These are phyloP conservation scores for Cerioporus squamosus DNA, from an alignment of 1,284 basidiomycete genomes.

Conservation along the genomic window DNA sequence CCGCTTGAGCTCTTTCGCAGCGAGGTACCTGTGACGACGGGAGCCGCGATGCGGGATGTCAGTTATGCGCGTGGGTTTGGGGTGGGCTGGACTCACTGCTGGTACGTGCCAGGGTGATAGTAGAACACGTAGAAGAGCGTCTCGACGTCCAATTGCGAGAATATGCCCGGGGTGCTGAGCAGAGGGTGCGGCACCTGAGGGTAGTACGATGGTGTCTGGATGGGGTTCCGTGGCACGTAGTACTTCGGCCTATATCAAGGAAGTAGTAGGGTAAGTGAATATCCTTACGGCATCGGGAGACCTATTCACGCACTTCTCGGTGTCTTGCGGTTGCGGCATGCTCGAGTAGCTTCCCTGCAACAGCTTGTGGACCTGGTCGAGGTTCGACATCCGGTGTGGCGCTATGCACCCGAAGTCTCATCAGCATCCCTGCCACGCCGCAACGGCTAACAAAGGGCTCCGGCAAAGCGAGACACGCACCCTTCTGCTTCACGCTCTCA, in stretches of 20 bases:
- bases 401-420: constrained; percentile 47
- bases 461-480: constrained; percentile 45
- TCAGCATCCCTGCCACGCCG: background rate
- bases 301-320: constrained; percentile 78
- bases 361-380: constrained; percentile 90
- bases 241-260: constrained; percentile 79
- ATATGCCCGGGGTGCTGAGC: constrained; percentile 86
- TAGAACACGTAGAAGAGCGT: constrained; percentile 99
- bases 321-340: constrained; percentile 92
- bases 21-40: constrained; percentile 72
- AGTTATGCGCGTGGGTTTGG: too few species aligned
- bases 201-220: constrained; percentile 93
- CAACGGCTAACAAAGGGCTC: background rate
- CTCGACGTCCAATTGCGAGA: constrained; percentile 94
- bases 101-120: constrained; percentile 96
- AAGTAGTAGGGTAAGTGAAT: background rate
- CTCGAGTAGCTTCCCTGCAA: constrained; percentile 89
- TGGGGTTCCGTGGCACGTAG: constrained; percentile 94
- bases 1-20: constrained; percentile 95
- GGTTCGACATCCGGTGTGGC: constrained; percentile 81
- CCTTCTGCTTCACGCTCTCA: constrained; percentile 95
- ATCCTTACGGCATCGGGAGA: constrained; percentile 3
- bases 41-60: background rate
- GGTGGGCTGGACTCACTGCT: constrained; percentile 68
- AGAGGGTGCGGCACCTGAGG: constrained; percentile 87